Conservation (phyloP, 495 filamentous ascomycete species). For the Oidiodendron maius region DNA sequence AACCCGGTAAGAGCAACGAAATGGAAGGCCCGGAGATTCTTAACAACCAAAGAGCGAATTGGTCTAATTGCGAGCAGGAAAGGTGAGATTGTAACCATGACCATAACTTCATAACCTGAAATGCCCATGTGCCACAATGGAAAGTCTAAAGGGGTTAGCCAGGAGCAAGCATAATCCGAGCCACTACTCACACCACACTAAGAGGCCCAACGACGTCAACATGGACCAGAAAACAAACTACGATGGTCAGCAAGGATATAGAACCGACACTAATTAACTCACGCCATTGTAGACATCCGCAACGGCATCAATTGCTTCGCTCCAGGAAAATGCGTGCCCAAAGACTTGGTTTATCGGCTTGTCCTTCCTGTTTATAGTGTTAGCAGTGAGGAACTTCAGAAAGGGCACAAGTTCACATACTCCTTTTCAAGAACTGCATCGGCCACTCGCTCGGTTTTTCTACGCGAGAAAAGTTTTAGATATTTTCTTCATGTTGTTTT, state of each 20-base stretch:
- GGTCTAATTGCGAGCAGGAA: slow-evolving; percentile 69
- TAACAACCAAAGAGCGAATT: slow-evolving; percentile 59
- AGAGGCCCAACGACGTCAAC: slow-evolving; percentile 78
- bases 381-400: slow-evolving; percentile 9
- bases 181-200: slow-evolving; percentile 80
- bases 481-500: slow-evolving; percentile 24
- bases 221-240: slow-evolving; percentile 96
- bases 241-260: slow-evolving; percentile 20
- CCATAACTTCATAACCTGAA: slow-evolving; percentile 87
- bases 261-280: slow-evolving; percentile 26
- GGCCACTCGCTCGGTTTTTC: slow-evolving; percentile 55
- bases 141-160: slow-evolving; percentile 57
- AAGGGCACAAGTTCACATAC: slow-evolving; percentile 39
- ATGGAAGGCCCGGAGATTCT: slow-evolving; percentile 64
- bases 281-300: slow-evolving; percentile 94
- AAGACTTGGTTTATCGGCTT: slow-evolving; percentile 67
- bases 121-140: slow-evolving; percentile 99
- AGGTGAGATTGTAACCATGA: slow-evolving; percentile 80
- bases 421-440: slow-evolving; percentile 84
- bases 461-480: slow-evolving; percentile 26
- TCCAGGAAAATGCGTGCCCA: slow-evolving; percentile 64
- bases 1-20: slow-evolving; percentile 72
- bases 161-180: background rate
- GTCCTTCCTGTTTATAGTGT: slow-evolving; percentile 57
- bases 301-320: slow-evolving; percentile 68